These are phyloP conservation scores for Iodosphaeria phyllophila DNA, from an alignment of 2,329 filamentous ascomycete genomes.

Conservation along the genomic window DNA sequence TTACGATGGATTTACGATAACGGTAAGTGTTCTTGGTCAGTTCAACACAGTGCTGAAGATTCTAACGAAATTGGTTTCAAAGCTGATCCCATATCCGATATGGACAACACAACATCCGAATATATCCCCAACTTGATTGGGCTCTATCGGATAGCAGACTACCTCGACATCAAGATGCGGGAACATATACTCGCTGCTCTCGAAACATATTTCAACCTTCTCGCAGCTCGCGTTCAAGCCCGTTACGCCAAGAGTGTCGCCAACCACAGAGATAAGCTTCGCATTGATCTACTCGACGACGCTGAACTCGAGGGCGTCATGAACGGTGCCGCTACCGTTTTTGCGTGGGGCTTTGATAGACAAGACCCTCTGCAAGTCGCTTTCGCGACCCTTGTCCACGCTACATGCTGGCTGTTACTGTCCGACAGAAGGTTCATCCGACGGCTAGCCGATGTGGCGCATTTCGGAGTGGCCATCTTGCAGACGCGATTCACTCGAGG, in stretches of 20 bases:
- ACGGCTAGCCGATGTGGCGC: not conserved
- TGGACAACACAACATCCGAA: not conserved
- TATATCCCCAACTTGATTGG: not conserved
- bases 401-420: not conserved
- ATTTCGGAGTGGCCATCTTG: slow-evolving; percentile 1
- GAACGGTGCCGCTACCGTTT: not conserved
- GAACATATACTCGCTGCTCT: not conserved
- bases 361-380: not conserved
- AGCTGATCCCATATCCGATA: not conserved
- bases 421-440: slow-evolving; percentile 1
- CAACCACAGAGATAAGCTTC: not conserved
- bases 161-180: not conserved
- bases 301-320: not conserved
- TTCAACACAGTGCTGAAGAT: too few species aligned
- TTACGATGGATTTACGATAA: slow-evolving; percentile 1
- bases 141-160: not conserved
- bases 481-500: not conserved
- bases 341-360: not conserved
- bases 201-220: not conserved
- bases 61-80: not conserved
- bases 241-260: not conserved
- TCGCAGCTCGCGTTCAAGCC: not conserved
- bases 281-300: not conserved
- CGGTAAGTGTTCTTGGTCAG: not conserved
- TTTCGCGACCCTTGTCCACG: not conserved